Base-by-base conservation (phyloP, 2,329 filamentous ascomycete species). In the Xylaria sp. region DNA sequence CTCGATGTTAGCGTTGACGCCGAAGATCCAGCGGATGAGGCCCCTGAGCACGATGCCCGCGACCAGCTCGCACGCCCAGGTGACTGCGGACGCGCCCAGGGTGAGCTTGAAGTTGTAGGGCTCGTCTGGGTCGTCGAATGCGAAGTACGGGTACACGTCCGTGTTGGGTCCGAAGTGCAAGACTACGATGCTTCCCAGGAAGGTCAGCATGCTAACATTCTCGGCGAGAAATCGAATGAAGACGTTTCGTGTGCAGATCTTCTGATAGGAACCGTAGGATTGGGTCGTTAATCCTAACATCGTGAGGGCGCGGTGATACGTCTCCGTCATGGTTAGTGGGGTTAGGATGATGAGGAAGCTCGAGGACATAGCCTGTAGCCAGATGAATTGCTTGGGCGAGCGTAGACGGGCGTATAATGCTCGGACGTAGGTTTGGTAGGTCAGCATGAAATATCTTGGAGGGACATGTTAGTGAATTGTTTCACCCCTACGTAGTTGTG, bases 391-490 rank as follows among this genome's bases (percentile, higher is more conserved):
- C 45, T 82, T 79, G 0, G 89, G 89, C 6, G 87, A 89, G 69
- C 89, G 88, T 15, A 91, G 85, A 20, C 89, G 88, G 15, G 89
- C 89, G 76, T 91, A 91, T 66, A 91, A 79, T 12, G 89, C 88
- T 60, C 89, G 88, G 13, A 91, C 89, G 78, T 91, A 91, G 4
- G 89, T 91, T 78, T 91, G 89, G 78, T 91, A 91, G 6, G 89
- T 91, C 60, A 91, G 80, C 82, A 88, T 72, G 63, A 73, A 73
- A 28, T 73, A 73, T 65, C 71, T 72, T 36, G 6, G 4, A 36
- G 43, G n/a, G 23, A 60, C 72, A 41, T 76, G 71, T 65, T 45
- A 65, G 63, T 57, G 60, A 72, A 34, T 1, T 8, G 20, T 48
- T 8, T 32, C 23, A 25, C n/a, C 28, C 34, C 18, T 32, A 15